Conservation (phyloP, 331 rosid genomes). For the Saraca asoca region DNA sequence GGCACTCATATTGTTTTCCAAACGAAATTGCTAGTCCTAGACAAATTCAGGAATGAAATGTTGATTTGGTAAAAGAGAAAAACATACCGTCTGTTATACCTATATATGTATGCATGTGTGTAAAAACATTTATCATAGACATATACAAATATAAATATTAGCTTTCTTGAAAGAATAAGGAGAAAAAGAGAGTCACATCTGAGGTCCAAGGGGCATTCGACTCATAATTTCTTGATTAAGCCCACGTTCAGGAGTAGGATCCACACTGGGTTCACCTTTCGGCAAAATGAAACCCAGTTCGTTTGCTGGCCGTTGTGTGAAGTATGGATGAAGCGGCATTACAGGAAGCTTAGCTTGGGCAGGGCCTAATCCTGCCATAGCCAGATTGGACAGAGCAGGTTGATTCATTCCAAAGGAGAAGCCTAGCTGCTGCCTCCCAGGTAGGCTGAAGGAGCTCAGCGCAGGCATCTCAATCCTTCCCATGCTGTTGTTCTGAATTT, state of each 20-base stretch:
- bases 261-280: constrained; percentile 85
- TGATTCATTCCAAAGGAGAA: constrained; percentile 83
- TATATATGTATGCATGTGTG: constrained; percentile 33
- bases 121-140: constrained; percentile 22
- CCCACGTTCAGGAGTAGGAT: constrained; percentile 57
- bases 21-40: no score
- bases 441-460: constrained; percentile 54
- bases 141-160: constrained; percentile 31
- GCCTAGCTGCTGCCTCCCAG: constrained; percentile 71
- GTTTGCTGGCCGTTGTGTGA: constrained; percentile 51
- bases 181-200: constrained; percentile 52
- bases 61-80: no score
- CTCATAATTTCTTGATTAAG: constrained; percentile 77
- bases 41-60: no score
- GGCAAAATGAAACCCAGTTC: constrained; percentile 74
- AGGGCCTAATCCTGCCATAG: constrained; percentile 65
- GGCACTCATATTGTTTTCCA: no score
- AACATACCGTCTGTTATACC: not conserved
- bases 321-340: constrained; percentile 67
- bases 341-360: constrained; percentile 60
- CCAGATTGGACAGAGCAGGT: constrained; percentile 56
- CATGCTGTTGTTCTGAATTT: constrained; percentile 53
- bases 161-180: constrained; percentile 45
- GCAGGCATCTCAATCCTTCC: constrained; percentile 71
- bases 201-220: constrained; percentile 92